These are phyloP conservation scores for Dictyostelium capitatum DNA, from an alignment of 78 protist species.

Conservation along the genomic window DNA sequence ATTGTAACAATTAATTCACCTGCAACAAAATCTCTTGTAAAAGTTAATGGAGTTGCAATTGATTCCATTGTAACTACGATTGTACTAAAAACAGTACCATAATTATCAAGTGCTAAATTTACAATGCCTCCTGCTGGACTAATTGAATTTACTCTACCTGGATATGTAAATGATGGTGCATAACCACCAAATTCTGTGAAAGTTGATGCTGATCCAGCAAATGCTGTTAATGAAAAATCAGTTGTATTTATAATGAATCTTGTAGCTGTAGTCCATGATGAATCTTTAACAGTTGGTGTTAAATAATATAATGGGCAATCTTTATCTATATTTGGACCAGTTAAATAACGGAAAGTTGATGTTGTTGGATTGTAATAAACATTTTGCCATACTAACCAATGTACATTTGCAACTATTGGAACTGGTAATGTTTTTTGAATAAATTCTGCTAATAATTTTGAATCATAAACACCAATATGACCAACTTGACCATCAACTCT, in stretches of 20 bases:
- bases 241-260: background rate
- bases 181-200: conserved; percentile 42
- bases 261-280: background rate
- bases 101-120: conserved; percentile 20
- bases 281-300: background rate
- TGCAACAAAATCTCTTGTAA: conserved; percentile 1
- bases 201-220: background rate
- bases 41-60: background rate
- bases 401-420: background rate
- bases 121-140: conserved; percentile 10
- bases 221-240: background rate
- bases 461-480: background rate
- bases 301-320: background rate
- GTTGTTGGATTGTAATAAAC: background rate
- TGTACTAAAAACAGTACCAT: conserved; percentile 36
- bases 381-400: conserved; percentile 26
- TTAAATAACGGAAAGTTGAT: background rate
- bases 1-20: background rate
- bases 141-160: background rate
- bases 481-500: conserved; percentile 52
- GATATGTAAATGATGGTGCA: background rate
- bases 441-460: background rate
- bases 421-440: conserved; percentile 6
- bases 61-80: background rate
- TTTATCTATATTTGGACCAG: background rate